Percentiles rank a stretch among this genome's conserved stretches.
Conservation (phyloP, 163 green algal species). For the Prototheca cutis region DNA sequence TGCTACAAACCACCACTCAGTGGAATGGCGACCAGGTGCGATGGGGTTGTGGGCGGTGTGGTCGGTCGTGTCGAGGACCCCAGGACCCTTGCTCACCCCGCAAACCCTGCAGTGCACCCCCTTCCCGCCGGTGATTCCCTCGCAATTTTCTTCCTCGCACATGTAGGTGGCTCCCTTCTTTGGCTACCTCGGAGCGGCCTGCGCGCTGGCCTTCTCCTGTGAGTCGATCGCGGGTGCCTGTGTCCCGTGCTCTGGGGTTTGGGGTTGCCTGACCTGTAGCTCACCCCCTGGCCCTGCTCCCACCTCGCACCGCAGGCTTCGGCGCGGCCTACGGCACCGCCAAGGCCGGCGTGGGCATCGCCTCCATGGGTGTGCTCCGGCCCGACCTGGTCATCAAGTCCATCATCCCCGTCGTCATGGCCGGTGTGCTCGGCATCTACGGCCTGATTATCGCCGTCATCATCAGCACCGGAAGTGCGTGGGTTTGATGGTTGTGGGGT, state of each 20-base stretch:
- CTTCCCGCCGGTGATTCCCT: neutral
- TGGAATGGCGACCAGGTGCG: slow-evolving; percentile 35
- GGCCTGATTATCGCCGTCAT: slow-evolving; percentile 99
- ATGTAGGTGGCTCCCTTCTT: slow-evolving; percentile 79
- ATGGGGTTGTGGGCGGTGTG: too few species aligned
- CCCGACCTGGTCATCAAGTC: slow-evolving; percentile 99
- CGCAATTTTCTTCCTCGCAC: neutral
- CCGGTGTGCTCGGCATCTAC: slow-evolving; percentile 98
- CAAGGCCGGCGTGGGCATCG: slow-evolving; percentile 95
- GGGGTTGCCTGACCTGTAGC: neutral
- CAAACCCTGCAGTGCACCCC: neutral
- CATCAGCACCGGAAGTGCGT: slow-evolving; percentile 86
- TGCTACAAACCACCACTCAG: slow-evolving; percentile 7
- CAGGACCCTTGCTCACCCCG: neutral
- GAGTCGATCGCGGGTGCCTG: neutral
- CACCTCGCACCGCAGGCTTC: slow-evolving; percentile 73
- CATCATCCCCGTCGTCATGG: slow-evolving; percentile 97
- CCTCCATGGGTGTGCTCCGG: slow-evolving; percentile 98
- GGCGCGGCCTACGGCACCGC: slow-evolving; percentile 95
- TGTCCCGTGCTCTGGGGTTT: neutral
- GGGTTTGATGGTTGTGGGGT: neutral
- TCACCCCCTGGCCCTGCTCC: neutral
- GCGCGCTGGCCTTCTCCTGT: slow-evolving; percentile 93
- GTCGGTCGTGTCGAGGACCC: neutral
- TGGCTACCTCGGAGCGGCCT: slow-evolving; percentile 90